phyloP scores from a whole-genome alignment of 352 stramenopile species.

The Aphanomyces stellatus region DNA sequence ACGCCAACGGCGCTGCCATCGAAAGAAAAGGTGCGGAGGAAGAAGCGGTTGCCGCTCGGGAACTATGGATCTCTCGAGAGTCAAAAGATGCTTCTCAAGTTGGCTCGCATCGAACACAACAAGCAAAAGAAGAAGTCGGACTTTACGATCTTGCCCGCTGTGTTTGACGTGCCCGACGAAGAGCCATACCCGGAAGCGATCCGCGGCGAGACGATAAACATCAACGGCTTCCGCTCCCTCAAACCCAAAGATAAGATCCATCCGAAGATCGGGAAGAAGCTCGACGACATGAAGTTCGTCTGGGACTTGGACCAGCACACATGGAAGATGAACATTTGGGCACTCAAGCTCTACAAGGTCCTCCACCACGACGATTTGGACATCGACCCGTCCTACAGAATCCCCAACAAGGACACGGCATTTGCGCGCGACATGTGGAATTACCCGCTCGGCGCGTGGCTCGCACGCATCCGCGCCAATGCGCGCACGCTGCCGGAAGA shows the following conservation, averaged over 20 bases:
- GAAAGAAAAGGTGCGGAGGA: background rate
- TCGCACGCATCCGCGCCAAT: background rate
- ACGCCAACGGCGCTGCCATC: background rate
- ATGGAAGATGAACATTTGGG: conserved; percentile 28
- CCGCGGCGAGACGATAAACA: background rate
- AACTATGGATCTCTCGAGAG: background rate
- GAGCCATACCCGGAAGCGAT: background rate
- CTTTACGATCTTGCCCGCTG: background rate
- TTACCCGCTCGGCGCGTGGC: background rate
- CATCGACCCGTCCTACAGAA: conserved; percentile 85
- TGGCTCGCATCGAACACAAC: background rate
- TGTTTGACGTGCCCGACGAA: background rate
- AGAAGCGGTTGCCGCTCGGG: background rate
- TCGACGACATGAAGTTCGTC: conserved; percentile 14
- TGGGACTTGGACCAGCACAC: conserved; percentile 19
- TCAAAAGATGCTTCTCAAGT: background rate
- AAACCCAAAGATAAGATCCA: background rate
- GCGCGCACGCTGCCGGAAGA: background rate
- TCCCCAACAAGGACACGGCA: conserved; percentile 44
- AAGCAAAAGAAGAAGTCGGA: background rate
- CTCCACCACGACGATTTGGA: conserved; percentile 74
- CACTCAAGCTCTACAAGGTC: conserved; percentile 64
- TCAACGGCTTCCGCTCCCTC: background rate
- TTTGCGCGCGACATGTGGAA: conserved; percentile 4
- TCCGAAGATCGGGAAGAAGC: background rate